Evolutionary conservation across 208 protist species (phyloP).

Genomic region (Acanthamoeba royreba): DNA sequence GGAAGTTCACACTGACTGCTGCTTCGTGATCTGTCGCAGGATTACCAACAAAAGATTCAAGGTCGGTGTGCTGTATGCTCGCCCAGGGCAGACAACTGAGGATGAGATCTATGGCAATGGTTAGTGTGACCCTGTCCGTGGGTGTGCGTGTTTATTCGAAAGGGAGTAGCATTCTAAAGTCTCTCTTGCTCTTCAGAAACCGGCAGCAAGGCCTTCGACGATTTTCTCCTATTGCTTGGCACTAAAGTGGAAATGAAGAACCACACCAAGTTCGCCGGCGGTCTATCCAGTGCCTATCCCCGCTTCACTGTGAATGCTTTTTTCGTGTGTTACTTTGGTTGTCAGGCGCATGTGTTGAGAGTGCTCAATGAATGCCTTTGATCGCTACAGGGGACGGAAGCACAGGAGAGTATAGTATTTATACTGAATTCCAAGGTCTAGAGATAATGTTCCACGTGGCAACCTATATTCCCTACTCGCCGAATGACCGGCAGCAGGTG

Average conservation of each 20-base stretch:
- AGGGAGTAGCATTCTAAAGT: background rate
- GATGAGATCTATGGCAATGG: slow-evolving; percentile 1
- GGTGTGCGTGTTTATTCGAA: background rate
- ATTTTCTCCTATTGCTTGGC: background rate
- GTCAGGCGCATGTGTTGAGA: background rate
- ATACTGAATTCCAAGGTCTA: background rate
- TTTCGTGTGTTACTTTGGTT: background rate
- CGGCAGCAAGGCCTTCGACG: background rate
- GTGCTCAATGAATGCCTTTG: too few relatives aligned
- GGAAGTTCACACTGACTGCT: too few relatives aligned
- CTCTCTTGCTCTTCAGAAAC: background rate
- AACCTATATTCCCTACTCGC: slow-evolving; percentile 63
- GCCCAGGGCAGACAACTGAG: background rate
- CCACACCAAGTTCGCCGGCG: background rate
- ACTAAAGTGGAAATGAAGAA: background rate
- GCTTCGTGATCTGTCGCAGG: background rate
- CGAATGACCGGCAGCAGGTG: slow-evolving; percentile 67
- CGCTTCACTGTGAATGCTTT: background rate
- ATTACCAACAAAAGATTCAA: background rate
- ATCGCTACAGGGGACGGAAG: background rate
- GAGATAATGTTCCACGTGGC: slow-evolving; percentile 69
- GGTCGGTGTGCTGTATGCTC: background rate
- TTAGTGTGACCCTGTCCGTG: background rate
- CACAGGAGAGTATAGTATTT: background rate
- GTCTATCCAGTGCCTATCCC: background rate